Evolutionary conservation across 2,329 filamentous ascomycete genomes (phyloP), one percentile per base, ranked within the genome.

Genomic region (Penicillium sp.): DNA sequence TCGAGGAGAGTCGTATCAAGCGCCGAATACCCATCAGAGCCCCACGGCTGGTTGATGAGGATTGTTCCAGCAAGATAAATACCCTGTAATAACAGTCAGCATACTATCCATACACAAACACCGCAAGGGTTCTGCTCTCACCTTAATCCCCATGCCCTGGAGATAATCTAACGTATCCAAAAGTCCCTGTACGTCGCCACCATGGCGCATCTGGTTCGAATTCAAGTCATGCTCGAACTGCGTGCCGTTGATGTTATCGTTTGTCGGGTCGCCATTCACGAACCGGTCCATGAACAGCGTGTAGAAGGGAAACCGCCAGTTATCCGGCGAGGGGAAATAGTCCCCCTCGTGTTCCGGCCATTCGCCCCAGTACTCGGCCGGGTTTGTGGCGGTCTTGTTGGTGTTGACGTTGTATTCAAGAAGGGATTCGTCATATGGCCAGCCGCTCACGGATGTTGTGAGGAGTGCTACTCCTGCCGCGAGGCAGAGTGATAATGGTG

Each of bases 221-320:
- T 81, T 82, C 59, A 82, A 73, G 69, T 89, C 87, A 70, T 87
- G 85, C 67, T 89, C 87, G 73, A 84, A 89, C 4, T 79, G 64
- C 0, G 86, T 89, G 7, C 80, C 83, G 70, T 89, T 89, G 52
- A 82, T 82, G 67, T 89, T 83, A 71, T 90, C 87, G 69, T 90
- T 90, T 2, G 79, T 79, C 5, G 87, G 87, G 67, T 90, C 84
- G 21, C 87, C 87, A 67, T 90, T 89, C 46, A 88, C 86, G 68
- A 85, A 89, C 63, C 86, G 79, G 71, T 90, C 87, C 15, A 88
- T 75, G 70, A 88, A 88, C 49, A 90, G 76, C 8, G 86, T 88
- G 72, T 90, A 90, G 70, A 88, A 85, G 0, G 88, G 88, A 63
- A 90, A 83, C 26, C 88, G 81, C 87, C 88, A 90, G 66, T 86